These are phyloP conservation scores for Clitoria ternatea DNA, from an alignment of 306 rosid species.

Conservation along the genomic window DNA sequence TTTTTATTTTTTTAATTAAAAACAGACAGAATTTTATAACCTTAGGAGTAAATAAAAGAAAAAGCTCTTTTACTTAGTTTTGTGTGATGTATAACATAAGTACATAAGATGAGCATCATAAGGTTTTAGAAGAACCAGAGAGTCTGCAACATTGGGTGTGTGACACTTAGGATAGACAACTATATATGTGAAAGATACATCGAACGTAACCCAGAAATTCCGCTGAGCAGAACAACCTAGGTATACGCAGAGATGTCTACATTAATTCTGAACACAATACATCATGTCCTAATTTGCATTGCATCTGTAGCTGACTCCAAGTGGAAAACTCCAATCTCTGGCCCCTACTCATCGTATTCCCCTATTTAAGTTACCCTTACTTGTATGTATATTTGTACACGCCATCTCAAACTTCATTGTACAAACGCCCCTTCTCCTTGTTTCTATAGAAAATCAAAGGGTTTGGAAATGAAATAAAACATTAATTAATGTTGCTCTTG, in stretches of 20 bases:
- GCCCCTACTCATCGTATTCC: constrained; percentile 32
- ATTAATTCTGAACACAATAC: neutral
- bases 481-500: neutral
- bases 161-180: neutral
- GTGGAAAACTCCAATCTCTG: constrained; percentile 27
- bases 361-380: constrained; percentile 19
- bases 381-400: constrained; percentile 14
- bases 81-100: neutral
- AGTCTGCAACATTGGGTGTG: neutral
- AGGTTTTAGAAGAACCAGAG: neutral
- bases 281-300: constrained; percentile 23
- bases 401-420: constrained; percentile 21
- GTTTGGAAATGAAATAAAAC: neutral
- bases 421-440: neutral
- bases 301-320: constrained; percentile 31
- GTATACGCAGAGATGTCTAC: constrained; percentile 18
- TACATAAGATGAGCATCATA: neutral
- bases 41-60: neutral
- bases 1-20: too few relatives aligned
- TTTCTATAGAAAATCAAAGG: neutral
- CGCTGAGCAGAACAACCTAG: constrained; percentile 31
- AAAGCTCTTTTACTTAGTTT: neutral
- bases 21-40: too few relatives aligned
- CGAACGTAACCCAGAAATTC: constrained; percentile 37
- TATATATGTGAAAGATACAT: constrained; percentile 25